Evolutionary conservation across 495 filamentous ascomycete species (phyloP), one percentile per base, ranked within the genome.

Genomic region (Umbilicaria muhlenbergii): DNA sequence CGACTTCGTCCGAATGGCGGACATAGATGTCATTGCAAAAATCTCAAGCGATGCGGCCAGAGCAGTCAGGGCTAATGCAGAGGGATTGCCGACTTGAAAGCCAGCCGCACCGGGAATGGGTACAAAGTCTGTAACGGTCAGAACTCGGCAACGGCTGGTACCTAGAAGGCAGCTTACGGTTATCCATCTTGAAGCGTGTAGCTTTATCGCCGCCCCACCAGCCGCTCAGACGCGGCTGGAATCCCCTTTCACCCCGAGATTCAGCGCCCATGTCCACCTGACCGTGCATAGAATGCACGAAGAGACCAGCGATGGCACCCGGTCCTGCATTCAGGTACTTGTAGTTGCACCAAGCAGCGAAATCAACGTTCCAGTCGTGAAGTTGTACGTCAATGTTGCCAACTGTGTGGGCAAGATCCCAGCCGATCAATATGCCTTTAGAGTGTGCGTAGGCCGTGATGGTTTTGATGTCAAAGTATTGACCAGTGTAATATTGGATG

Each of bases 261-360:
- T 41, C 42, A 24, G 67, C 56, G 44, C 53, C 44, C 53, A 66
- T 39, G 51, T 71, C 52, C 54, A 80, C 57, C 52, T 57, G 51
- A 11, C 78, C 75, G 56, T 94, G 77, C 38, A 67, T 71, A 37
- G 81, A 73, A 57, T 98, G 86, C 16, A 98, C 84, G 51, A 95
- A 98, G 16, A 87, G 58, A 5, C 83, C 86, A 15, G 75, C 88
- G 53, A 93, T 93, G 21, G 75, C 75, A 28, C 91, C 91, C 1
- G 91, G 89, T 0, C 92, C 92, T 41, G 75, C 74, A 56, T 94
- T 95, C 45, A 98, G 70, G 57, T 98, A 98, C 62, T 98, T 98
- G 67, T 98, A 98, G 39, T 72, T 83, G 60, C 91, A 98, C 91
- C 91, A 98, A n/a, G 71, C 83, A 3, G 91, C 87, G 45, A 92